phyloP scores from a whole-genome alignment of 2,329 filamentous ascomycete genomes.

The Rutstroemia sp. region DNA sequence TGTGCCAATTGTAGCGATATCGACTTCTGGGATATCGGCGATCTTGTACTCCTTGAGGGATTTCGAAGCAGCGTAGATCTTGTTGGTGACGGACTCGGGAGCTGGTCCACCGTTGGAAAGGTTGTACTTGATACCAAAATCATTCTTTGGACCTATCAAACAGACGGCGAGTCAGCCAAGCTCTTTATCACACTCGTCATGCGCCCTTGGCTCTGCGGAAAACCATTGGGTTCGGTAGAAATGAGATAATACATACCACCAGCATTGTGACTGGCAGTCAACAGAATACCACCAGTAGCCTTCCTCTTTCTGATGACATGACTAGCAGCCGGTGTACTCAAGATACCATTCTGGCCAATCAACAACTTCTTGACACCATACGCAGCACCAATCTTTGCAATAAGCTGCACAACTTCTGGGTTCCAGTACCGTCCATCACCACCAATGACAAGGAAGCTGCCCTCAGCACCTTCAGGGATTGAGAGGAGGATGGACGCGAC shows the following conservation, averaged over 20 bases:
- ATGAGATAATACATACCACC: constrained; percentile 55
- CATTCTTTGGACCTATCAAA: constrained; percentile 69
- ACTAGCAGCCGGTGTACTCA: constrained; percentile 93
- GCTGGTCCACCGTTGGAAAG: constrained; percentile 91
- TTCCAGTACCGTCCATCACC: constrained; percentile 98
- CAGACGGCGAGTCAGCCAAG: not conserved
- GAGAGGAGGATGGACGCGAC: constrained; percentile 89
- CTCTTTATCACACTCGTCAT: not conserved
- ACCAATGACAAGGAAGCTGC: constrained; percentile 81
- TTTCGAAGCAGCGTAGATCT: constrained; percentile 92
- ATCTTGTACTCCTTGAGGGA: constrained; percentile 88
- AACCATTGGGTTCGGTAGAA: not conserved
- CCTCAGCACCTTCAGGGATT: constrained; percentile 88
- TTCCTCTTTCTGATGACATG: constrained; percentile 92
- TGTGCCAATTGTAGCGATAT: constrained; percentile 75
- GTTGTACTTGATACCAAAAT: constrained; percentile 99
- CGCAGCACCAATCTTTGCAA: constrained; percentile 92
- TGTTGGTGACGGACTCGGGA: constrained; percentile 94
- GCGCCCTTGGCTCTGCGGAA: not conserved
- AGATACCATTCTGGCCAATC: constrained; percentile 91
- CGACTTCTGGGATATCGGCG: constrained; percentile 76
- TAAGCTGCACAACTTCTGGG: constrained; percentile 90
- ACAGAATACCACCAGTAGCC: constrained; percentile 90
- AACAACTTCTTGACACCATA: constrained; percentile 99
- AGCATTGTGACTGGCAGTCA: constrained; percentile 97